These are phyloP conservation scores for Cladosporium velox DNA, from an alignment of 2,329 filamentous ascomycete species.

Conservation along the genomic window DNA sequence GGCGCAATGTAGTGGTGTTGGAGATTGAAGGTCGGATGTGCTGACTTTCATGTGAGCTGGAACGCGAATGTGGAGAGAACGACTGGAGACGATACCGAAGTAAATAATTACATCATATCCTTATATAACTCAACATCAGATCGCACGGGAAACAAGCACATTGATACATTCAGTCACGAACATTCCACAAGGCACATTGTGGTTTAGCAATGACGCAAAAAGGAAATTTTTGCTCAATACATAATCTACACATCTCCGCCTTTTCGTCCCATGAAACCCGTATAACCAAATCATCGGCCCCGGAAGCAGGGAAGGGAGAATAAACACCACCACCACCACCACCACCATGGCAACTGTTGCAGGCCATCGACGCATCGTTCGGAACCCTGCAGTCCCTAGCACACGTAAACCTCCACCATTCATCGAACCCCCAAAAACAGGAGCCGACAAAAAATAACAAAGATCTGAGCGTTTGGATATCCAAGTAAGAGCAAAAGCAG, in stretches of 20 bases:
- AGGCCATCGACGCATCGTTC: background rate
- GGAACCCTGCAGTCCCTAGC: background rate
- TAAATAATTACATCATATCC: background rate
- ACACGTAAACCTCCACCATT: background rate
- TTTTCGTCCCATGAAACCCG: constrained; percentile 12
- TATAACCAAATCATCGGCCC: constrained; percentile 10
- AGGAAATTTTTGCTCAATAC: constrained; percentile 19
- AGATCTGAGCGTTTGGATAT: constrained; percentile 18
- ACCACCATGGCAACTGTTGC: background rate
- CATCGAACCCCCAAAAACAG: background rate
- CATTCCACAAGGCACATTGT: background rate
- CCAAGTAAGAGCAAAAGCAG: constrained; percentile 10
- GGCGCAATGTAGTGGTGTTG: background rate
- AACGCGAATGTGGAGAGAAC: background rate
- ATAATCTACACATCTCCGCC: constrained; percentile 18
- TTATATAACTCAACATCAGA: background rate
- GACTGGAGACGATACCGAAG: background rate
- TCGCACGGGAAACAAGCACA: too few relatives aligned
- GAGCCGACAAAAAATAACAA: background rate
- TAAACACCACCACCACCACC: background rate
- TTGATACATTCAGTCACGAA: background rate
- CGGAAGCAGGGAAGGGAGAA: constrained; percentile 4
- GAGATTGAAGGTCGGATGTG: background rate
- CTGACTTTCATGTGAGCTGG: background rate
- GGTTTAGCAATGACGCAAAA: background rate